Percentiles rank a stretch among this genome's conserved stretches.
phyloP scores from a whole-genome alignment of 352 stramenopile genomes.

The Phytopythium chamaehyphon region DNA sequence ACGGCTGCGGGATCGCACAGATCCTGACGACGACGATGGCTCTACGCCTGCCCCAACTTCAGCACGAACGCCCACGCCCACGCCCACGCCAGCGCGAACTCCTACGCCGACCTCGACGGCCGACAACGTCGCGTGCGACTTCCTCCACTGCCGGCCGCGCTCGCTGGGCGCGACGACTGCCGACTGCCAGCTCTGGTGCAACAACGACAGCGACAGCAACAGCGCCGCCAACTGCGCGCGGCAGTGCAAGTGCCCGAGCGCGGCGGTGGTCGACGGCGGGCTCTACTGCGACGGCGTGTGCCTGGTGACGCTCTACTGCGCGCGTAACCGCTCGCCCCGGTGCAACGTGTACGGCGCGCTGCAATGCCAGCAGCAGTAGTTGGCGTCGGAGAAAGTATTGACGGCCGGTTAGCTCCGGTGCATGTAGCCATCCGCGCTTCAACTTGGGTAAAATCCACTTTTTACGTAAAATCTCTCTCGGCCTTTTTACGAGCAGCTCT shows the following conservation, averaged over 20 bases:
- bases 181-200: slow-evolving; percentile 10
- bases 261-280: slow-evolving; percentile 2
- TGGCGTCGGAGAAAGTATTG: too few relatives aligned
- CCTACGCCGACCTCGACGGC: too few relatives aligned
- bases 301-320: slow-evolving; percentile 2
- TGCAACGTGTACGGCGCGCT: neutral
- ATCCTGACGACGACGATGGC: too few relatives aligned
- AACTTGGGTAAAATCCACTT: neutral
- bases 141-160: slow-evolving; percentile 7
- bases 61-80: neutral
- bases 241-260: slow-evolving; percentile 4
- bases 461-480: slow-evolving; percentile 4
- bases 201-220: slow-evolving; percentile 5
- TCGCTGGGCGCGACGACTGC: neutral
- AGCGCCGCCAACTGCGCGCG: neutral
- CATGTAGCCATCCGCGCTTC: too few relatives aligned
- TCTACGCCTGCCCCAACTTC: neutral
- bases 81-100: neutral
- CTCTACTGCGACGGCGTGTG: slow-evolving; percentile 7
- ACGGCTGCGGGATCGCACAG: too few relatives aligned
- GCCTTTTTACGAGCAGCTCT: slow-evolving; percentile 6
- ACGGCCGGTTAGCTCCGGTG: too few relatives aligned
- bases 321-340: neutral
- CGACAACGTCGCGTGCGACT: slow-evolving; percentile 5
- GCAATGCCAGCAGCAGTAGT: neutral